Percentiles rank a stretch among this genome's conserved stretches.
phyloP scores from a whole-genome alignment of 176 grass and related monocot species.

The Bolboschoenus planiculmis region DNA sequence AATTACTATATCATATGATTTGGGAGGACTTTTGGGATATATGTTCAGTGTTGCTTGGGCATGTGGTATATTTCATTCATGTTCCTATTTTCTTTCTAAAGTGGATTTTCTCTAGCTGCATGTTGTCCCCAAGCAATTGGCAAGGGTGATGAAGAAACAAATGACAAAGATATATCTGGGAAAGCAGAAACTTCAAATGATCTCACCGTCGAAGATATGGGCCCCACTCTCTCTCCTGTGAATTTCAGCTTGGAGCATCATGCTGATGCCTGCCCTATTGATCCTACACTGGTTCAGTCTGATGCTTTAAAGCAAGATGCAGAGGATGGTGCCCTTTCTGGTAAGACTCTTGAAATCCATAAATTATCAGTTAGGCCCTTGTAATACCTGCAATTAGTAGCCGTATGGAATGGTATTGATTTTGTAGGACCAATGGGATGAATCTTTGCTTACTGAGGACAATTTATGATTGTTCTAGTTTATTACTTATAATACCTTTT shows the following conservation, averaged over 20 bases:
- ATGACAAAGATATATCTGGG: neutral
- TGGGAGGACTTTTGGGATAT: neutral
- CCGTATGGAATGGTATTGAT: neutral
- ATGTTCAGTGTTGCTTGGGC: neutral
- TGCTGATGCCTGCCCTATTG: neutral
- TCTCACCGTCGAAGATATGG: neutral
- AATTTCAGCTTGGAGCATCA: neutral
- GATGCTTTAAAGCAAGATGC: neutral
- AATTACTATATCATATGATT: neutral
- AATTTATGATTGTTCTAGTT: neutral
- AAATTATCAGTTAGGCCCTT: neutral
- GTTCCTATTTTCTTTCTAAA: neutral
- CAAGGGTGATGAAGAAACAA: neutral
- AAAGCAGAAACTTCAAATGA: slow-evolving; percentile 8
- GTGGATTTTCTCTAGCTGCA: neutral
- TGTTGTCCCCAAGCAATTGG: neutral
- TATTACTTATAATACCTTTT: neutral
- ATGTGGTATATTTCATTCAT: neutral
- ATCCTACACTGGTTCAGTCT: neutral
- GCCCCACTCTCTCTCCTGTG: neutral
- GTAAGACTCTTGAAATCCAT: neutral
- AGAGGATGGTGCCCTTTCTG: slow-evolving; percentile 1
- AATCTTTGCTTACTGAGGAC: neutral
- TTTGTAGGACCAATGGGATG: neutral
- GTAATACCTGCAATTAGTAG: neutral